Evolutionary conservation across 2,329 filamentous ascomycete species (phyloP), one percentile per base, ranked within the genome.

Genomic region (Colletotrichum spaethianum): DNA sequence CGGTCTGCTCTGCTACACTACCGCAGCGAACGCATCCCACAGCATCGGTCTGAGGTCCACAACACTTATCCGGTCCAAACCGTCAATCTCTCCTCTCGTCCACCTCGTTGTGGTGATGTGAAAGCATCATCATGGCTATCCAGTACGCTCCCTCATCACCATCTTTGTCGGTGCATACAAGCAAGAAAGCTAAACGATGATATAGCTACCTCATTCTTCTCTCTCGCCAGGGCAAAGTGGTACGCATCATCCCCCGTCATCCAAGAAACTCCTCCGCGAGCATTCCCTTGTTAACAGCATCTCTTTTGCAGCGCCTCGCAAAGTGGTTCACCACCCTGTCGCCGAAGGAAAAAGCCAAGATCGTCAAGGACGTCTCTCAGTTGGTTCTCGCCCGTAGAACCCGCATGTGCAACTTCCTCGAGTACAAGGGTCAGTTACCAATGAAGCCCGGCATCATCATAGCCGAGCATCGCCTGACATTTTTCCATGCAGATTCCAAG

Each of bases 251-350:
- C 38, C 33, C 20, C 46, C 9, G 33, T n/a, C 6, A 18, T 57
- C 8, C 11, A 36, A 48, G 8, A n/a, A 64, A 31, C 7, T 18
- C 38, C 38, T 18, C 44, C 70, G n/a, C 44, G 31, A 50, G 18
- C 14, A 23, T 8, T 2, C 33, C 14, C 23, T 33, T 38, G 26
- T 60, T 74, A 50, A 68, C 57, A 33, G 14, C 11, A 23, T 33
- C 38, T 31, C 20, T 59, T 76, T 71, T 75, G 68, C 85, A 99
- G 96, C 95, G 96, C 81, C 92, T 99, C 68, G 96, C 96, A 77
- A 99, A 99, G 87, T 99, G 96, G 96, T 99, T 99, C 86, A 97
- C 95, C 67, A 99, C 96, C 20, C 90, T 99, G 74, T 98, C 96
- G 44, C 96, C 96, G 75, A 98, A 93, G 85, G 96, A 99, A 81